Evolutionary conservation across 2,329 filamentous ascomycete genomes (phyloP).

Genomic region (Aspergillus glaucus): DNA sequence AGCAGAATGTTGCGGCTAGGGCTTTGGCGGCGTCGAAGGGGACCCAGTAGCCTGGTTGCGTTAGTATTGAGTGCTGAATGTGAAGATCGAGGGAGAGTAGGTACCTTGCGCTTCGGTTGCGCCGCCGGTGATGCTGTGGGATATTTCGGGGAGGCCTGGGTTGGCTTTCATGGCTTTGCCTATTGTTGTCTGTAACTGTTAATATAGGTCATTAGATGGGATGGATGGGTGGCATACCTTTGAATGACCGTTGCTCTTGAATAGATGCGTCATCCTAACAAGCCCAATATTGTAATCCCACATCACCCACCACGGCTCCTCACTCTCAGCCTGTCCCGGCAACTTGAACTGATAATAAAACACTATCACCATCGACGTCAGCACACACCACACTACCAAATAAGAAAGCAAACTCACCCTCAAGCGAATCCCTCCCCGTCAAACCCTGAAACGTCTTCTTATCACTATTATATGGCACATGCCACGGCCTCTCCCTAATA

Average conservation of each 20-base stretch:
- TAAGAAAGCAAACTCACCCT: conserved; percentile 51
- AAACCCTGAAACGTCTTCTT: conserved; percentile 85
- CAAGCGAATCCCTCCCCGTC: conserved; percentile 80
- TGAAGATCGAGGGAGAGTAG: neutral
- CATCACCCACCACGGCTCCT: conserved; percentile 52
- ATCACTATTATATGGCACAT: conserved; percentile 90
- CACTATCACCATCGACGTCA: conserved; percentile 12
- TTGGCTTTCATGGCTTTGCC: conserved; percentile 76
- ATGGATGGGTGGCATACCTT: conserved; percentile 57
- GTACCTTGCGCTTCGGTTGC: conserved; percentile 82
- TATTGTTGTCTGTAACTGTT: conserved; percentile 64
- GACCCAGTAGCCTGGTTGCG: conserved; percentile 87
- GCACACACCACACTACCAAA: no score
- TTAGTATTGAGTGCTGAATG: neutral
- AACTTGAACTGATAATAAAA: conserved; percentile 70
- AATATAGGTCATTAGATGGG: neutral
- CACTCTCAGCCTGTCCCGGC: conserved; percentile 55
- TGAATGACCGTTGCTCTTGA: conserved; percentile 79
- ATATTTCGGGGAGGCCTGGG: conserved; percentile 77
- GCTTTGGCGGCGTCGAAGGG: conserved; percentile 80
- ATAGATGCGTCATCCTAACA: conserved; percentile 88
- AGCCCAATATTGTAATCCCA: conserved; percentile 97
- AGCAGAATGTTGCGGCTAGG: conserved; percentile 84
- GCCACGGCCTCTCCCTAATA: conserved; percentile 58
- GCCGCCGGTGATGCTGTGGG: conserved; percentile 90